Conservation (phyloP, 192 early-diverging fungal species). For the Entomortierella parvispora region DNA sequence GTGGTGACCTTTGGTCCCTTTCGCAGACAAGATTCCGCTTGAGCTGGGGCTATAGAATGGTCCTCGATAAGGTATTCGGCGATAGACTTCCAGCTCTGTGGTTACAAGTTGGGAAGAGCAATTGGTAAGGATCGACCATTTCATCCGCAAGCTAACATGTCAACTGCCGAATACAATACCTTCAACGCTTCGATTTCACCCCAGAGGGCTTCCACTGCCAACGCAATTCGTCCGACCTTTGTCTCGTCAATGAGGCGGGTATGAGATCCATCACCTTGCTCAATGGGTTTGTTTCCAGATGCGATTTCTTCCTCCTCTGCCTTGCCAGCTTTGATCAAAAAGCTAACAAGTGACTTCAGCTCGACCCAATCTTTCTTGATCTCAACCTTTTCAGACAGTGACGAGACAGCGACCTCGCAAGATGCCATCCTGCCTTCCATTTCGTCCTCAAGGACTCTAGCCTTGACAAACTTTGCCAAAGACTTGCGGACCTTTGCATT, state of each 20-base stretch:
- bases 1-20: conserved; percentile 8
- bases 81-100: conserved; percentile 61
- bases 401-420: conserved; percentile 18
- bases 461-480: conserved; percentile 69
- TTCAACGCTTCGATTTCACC: conserved; percentile 43
- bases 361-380: conserved; percentile 56
- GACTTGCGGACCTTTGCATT: conserved; percentile 73
- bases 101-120: not conserved
- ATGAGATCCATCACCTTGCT: conserved; percentile 1
- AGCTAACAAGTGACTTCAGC: conserved; percentile 57
- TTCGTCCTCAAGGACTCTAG: conserved; percentile 53
- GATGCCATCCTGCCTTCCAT: conserved; percentile 34
- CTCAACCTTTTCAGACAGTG: conserved; percentile 2
- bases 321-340: conserved; percentile 55
- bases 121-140: too few species aligned
- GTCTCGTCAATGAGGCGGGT: conserved; percentile 42
- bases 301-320: conserved; percentile 12
- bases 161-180: too few species aligned
- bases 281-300: not conserved
- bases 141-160: too few species aligned
- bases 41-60: conserved; percentile 15
- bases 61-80: conserved; percentile 60
- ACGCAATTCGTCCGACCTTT: conserved; percentile 49
- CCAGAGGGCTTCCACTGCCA: conserved; percentile 56
- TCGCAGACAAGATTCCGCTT: not conserved